Evolutionary conservation across 164 flowering plant genomes (phyloP).

Genomic region (Echeveria elegans): DNA sequence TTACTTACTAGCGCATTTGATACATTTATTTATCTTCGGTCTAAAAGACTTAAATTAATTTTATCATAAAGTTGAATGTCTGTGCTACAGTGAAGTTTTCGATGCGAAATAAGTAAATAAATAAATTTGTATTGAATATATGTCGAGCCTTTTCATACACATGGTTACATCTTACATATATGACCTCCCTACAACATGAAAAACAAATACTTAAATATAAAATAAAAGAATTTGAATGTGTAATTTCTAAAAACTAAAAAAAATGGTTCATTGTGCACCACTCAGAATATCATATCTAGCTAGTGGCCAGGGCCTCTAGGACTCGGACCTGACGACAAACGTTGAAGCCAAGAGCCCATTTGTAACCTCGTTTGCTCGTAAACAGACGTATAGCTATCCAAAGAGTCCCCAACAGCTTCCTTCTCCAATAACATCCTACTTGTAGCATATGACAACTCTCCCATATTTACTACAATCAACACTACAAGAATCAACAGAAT

Average conservation of each 20-base stretch:
- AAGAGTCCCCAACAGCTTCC: background rate
- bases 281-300: background rate
- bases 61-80: no score
- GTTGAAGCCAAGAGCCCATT: background rate
- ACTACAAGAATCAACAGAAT: background rate
- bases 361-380: conserved; percentile 1
- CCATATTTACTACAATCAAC: background rate
- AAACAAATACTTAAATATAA: no score
- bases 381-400: background rate
- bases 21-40: background rate
- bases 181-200: no score
- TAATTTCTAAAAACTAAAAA: background rate
- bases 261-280: background rate
- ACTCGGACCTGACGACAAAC: conserved; percentile 1
- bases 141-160: no score
- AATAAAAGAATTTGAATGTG: background rate
- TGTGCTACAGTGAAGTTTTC: no score
- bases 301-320: conserved; percentile 5
- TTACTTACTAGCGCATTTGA: no score
- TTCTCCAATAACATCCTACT: conserved; percentile 1
- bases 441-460: conserved; percentile 1
- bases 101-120: background rate
- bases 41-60: background rate
- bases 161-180: no score
- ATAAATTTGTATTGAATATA: no score